Base-by-base conservation (phyloP, 441 rosid genomes). In the Gossypium davidsonii region DNA sequence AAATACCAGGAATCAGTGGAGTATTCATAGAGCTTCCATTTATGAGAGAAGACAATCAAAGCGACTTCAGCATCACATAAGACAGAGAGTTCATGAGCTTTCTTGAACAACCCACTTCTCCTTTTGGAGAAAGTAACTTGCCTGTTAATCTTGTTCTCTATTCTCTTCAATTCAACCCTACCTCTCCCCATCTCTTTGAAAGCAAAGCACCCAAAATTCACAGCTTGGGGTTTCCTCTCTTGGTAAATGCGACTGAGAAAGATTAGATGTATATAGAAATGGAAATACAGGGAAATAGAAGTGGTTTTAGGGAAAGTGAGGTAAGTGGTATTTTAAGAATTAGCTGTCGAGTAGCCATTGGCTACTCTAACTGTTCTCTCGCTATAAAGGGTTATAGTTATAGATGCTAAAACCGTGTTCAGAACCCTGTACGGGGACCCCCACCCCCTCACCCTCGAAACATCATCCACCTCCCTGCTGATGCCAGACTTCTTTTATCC, bases 91-190 rank as follows among this genome's bases (percentile, higher is more conserved):
- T 92, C 98, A 64, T 89, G 88, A 42, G 97, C 92, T 82, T 93
- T 93, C 84, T 93, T 93, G 73, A 91, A 83, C 77, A 93, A 82
- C 6, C 98, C 98, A 46, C 86, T 80, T 86, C 98, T 83, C 72
- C 98, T 75, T 83, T 93, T 93, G 0, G 97, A 91, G 76, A 93
- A 93, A 64, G 98, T 93, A 55, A 93, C 98, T 78, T 91, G 98
- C 72, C 97, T 80, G 72, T 91, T 93, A 83, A 93, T 86, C 86
- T 93, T 91, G 88, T 93, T 93, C 79, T 93, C 98, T 52, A 93
- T 91, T 80, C 95, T 86, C 92, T 86, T 91, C 78, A 93, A 71
- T 85, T 93, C 89, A 80, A 93, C 92, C 88, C 97, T 88, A 70
- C 98, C 98, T 39, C 98, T 86, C 78, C 98, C 95, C 98, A 93